Percentiles rank a stretch among this genome's conserved stretches.
These are phyloP conservation scores for Ceratocystis variospora DNA, from an alignment of 2,329 filamentous ascomycete species.

Conservation along the genomic window DNA sequence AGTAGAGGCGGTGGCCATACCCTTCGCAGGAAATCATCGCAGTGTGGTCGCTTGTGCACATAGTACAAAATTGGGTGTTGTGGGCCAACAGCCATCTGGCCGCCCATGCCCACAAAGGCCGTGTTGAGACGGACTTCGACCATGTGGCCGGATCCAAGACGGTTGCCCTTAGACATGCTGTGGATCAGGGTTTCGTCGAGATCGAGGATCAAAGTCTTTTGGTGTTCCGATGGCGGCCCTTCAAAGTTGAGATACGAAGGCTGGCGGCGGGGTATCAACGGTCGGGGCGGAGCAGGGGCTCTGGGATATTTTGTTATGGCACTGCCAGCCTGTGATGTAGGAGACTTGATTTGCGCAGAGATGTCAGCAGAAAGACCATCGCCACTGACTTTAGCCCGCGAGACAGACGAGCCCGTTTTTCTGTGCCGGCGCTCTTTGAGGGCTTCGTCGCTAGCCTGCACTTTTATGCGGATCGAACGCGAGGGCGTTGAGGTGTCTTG, in stretches of 20 bases:
- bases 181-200: slow-evolving; percentile 96
- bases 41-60: slow-evolving; percentile 93
- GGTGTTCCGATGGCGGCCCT: slow-evolving; percentile 41
- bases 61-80: slow-evolving; percentile 97
- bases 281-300: slow-evolving; percentile 74
- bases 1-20: slow-evolving; percentile 30
- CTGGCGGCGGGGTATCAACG: slow-evolving; percentile 75
- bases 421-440: slow-evolving; percentile 60
- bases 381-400: slow-evolving; percentile 13
- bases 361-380: slow-evolving; percentile 31
- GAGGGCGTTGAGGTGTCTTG: slow-evolving; percentile 6
- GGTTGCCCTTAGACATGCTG: slow-evolving; percentile 89
- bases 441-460: slow-evolving; percentile 61
- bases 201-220: slow-evolving; percentile 91
- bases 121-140: slow-evolving; percentile 86
- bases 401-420: slow-evolving; percentile 31
- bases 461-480: slow-evolving; percentile 79
- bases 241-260: slow-evolving; percentile 66
- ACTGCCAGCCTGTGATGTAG: slow-evolving; percentile 60
- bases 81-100: slow-evolving; percentile 55
- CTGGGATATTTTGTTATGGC: slow-evolving; percentile 80
- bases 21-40: slow-evolving; percentile 87
- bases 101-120: slow-evolving; percentile 51
- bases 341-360: slow-evolving; percentile 80
- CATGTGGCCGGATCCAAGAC: slow-evolving; percentile 96